Evolutionary conservation across 805 yeast genomes (phyloP).

Genomic region (Saccharomycopsis amapae): DNA sequence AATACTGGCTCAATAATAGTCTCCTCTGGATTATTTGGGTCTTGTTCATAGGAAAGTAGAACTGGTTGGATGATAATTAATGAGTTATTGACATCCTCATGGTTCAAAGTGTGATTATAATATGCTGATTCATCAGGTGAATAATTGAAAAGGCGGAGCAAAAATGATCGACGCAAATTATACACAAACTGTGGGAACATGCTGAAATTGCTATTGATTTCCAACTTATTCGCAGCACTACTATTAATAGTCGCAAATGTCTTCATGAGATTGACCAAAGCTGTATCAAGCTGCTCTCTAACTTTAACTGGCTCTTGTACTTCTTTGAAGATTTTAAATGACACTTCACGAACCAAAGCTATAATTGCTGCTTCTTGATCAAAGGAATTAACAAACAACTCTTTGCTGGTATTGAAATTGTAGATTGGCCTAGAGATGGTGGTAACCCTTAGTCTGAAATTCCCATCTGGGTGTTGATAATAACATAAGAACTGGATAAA

Average conservation of each 20-base stretch:
- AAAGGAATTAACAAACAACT: slow-evolving; percentile 54
- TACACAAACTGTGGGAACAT: slow-evolving; percentile 93
- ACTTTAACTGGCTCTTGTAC: slow-evolving; percentile 91
- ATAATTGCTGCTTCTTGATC: slow-evolving; percentile 99
- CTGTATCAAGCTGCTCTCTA: slow-evolving; percentile 89
- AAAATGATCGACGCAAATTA: slow-evolving; percentile 93
- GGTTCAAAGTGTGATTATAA: slow-evolving; percentile 83
- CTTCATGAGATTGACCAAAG: slow-evolving; percentile 82
- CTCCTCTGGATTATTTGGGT: slow-evolving; percentile 19
- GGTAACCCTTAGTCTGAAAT: slow-evolving; percentile 83
- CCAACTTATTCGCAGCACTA: slow-evolving; percentile 64
- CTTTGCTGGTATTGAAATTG: slow-evolving; percentile 20
- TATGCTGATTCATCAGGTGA: slow-evolving; percentile 99
- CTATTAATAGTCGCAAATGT: slow-evolving; percentile 90
- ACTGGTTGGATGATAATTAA: slow-evolving; percentile 98
- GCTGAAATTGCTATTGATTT: slow-evolving; percentile 75
- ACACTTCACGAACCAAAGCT: slow-evolving; percentile 83
- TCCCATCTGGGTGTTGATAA: slow-evolving; percentile 94
- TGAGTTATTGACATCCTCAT: slow-evolving; percentile 89
- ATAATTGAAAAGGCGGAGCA: slow-evolving; percentile 91
- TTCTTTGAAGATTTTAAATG: slow-evolving; percentile 54
- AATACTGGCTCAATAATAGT: slow-evolving; percentile 57
- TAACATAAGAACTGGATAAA: slow-evolving; percentile 81
- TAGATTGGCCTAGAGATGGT: slow-evolving; percentile 44
- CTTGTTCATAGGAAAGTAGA: slow-evolving; percentile 82